Evolutionary conservation across 805 yeast genomes (phyloP).

Genomic region (Zygoascus bituminiphila): DNA sequence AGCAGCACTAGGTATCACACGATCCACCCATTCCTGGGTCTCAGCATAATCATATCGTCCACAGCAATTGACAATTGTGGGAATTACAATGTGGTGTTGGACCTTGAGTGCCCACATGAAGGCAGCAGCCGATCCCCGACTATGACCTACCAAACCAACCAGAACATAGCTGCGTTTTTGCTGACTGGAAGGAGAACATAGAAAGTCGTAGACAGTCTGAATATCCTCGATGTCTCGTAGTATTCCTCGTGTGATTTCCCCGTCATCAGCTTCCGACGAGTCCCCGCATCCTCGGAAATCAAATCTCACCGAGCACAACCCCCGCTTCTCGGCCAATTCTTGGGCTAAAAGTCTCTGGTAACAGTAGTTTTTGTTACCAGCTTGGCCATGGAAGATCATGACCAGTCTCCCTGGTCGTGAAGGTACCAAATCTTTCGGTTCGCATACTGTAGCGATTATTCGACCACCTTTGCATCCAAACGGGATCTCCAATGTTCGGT

Average conservation of each 20-base stretch:
- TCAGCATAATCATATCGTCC: slow-evolving; percentile 43
- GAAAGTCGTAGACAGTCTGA: slow-evolving; percentile 31
- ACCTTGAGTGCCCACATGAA: slow-evolving; percentile 55
- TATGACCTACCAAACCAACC: slow-evolving; percentile 62
- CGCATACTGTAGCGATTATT: not conserved
- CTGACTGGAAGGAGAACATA: slow-evolving; percentile 13
- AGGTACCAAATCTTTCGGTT: slow-evolving; percentile 8
- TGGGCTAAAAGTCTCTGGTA: slow-evolving; percentile 61
- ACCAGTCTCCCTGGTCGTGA: slow-evolving; percentile 33
- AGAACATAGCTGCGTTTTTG: slow-evolving; percentile 32
- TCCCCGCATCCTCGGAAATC: slow-evolving; percentile 85
- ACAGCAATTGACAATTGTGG: slow-evolving; percentile 62
- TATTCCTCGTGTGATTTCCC: slow-evolving; percentile 29
- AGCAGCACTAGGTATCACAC: slow-evolving; percentile 6
- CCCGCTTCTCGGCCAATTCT: slow-evolving; percentile 47
- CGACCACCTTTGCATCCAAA: not conserved
- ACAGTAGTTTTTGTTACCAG: slow-evolving; percentile 74
- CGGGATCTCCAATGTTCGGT: not conserved
- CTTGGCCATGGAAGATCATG: slow-evolving; percentile 72
- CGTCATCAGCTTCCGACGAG: slow-evolving; percentile 44
- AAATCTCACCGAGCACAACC: slow-evolving; percentile 60
- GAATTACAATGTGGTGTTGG: slow-evolving; percentile 37
- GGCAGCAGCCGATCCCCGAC: slow-evolving; percentile 72
- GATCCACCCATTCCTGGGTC: slow-evolving; percentile 9
- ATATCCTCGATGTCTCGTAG: slow-evolving; percentile 59